Evolutionary conservation across 257 asterid genomes (phyloP), one percentile per base, ranked within the genome.

Genomic region (Solanum infundibuliforme): DNA sequence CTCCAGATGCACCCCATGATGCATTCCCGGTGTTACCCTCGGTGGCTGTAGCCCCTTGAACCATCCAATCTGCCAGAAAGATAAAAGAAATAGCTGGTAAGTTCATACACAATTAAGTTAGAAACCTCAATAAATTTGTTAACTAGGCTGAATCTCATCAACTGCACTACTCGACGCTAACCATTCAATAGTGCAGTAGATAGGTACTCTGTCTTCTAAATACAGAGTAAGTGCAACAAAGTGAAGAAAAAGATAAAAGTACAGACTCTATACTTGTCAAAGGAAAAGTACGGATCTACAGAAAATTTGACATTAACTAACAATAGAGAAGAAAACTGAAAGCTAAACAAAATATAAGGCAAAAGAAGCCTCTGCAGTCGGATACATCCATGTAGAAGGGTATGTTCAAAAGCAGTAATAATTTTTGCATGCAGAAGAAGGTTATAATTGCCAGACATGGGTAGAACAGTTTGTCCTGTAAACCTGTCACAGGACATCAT

Each of bases 1-100:
- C 92, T 86, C 88, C 92, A 83, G 94, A 88, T 83, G 94, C 94
- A 89, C 96, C 97, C 99, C 98, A 96, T 52, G 95, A 90, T 83
- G 88, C 88, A 86, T 86, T 86, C 71, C 72, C 41, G 2, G 68
- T 48, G 32, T 72, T 48, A 52, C 69, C 84, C 46, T 86, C 84
- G 2, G 88, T 77, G 23, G 83, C 84, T 32, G 83, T 75, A 8
- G 69, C 73, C 83, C 88, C 88, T 46, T 62, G 29, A 86, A 18
- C 68, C 81, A 62, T 46, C 88, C 88, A 86, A 72, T 86, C 88
- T 86, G 31, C 73, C 66, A 86, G 62, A 46, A n/a, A 46, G 48
- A 34, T 46, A 62, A 48, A 60, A 21, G 16, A 29, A 46, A 73
- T 25, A 35, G 16, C 29, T 12, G 5, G 68, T 46, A 43, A 48